Evolutionary conservation across 306 rosid genomes (phyloP).

Genomic region (Macrotyloma uniflorum): DNA sequence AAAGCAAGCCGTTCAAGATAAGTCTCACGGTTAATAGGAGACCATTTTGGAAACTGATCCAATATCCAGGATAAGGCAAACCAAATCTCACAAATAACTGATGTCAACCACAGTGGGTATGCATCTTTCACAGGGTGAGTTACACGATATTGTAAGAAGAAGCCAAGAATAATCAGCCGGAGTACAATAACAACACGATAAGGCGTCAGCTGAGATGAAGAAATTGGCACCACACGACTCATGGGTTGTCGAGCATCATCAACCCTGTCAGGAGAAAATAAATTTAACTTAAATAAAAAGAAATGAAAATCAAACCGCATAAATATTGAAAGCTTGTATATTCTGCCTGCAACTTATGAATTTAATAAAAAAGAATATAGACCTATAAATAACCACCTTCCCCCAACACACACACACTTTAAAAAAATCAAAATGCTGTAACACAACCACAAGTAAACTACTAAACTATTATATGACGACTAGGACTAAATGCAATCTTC

Average conservation of each 20-base stretch:
- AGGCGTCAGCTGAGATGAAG: constrained; percentile 91
- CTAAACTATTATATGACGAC: background rate
- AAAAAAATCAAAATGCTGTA: background rate
- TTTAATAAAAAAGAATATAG: background rate
- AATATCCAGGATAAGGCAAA: constrained; percentile 96
- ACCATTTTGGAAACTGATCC: constrained; percentile 99
- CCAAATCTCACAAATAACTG: constrained; percentile 99
- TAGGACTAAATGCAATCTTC: background rate
- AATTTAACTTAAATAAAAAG: constrained; percentile 21
- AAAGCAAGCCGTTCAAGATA: constrained; percentile 85
- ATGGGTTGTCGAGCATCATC: constrained; percentile 97
- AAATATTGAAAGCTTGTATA: constrained; percentile 22
- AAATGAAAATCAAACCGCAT: constrained; percentile 19
- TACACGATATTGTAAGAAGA: constrained; percentile 94
- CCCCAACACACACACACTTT: background rate
- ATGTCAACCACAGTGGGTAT: constrained; percentile 85
- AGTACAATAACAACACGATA: constrained; percentile 89
- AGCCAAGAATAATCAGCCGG: constrained; percentile 90
- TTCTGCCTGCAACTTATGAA: background rate
- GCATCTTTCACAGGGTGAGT: constrained; percentile 98
- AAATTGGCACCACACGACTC: constrained; percentile 89
- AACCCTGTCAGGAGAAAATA: constrained; percentile 60
- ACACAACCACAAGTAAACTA: background rate
- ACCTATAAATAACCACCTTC: background rate
- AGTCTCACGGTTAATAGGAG: constrained; percentile 94